Evolutionary conservation across 441 rosid genomes (phyloP).

Genomic region (Corymbia calophylla): DNA sequence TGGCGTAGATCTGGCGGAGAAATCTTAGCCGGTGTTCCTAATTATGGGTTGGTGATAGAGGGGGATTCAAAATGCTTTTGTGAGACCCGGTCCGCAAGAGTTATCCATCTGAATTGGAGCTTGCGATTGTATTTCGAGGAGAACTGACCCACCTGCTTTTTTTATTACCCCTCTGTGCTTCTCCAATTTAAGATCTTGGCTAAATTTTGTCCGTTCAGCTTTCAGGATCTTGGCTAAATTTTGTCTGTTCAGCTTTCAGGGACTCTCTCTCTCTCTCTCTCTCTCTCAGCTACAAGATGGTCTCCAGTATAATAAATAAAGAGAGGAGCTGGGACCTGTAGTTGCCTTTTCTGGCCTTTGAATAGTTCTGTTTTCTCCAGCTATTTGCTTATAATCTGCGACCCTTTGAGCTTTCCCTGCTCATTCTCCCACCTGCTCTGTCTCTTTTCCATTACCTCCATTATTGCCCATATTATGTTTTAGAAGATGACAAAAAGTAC

Average conservation of each 20-base stretch:
- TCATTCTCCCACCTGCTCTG: neutral
- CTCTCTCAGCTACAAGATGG: neutral
- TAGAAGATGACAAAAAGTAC: neutral
- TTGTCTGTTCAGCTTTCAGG: neutral
- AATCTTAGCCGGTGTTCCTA: neutral
- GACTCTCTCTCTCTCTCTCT: neutral
- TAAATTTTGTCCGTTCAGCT: neutral
- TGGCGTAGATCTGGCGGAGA: neutral
- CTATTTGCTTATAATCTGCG: neutral
- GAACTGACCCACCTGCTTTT: neutral
- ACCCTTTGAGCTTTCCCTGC: neutral
- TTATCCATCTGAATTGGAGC: neutral
- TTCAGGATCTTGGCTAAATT: neutral
- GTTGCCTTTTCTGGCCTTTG: neutral
- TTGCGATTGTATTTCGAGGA: neutral
- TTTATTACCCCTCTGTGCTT: neutral
- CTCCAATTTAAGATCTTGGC: neutral
- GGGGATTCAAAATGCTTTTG: neutral
- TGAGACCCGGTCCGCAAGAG: neutral
- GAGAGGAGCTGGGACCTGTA: neutral
- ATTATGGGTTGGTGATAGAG: neutral
- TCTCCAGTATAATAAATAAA: neutral
- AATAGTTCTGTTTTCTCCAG: neutral
- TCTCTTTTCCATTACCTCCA: neutral
- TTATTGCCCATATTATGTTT: neutral